Evolutionary conservation across 1,284 basidiomycete genomes (phyloP).

Genomic region (Fistulinella staudtii): DNA sequence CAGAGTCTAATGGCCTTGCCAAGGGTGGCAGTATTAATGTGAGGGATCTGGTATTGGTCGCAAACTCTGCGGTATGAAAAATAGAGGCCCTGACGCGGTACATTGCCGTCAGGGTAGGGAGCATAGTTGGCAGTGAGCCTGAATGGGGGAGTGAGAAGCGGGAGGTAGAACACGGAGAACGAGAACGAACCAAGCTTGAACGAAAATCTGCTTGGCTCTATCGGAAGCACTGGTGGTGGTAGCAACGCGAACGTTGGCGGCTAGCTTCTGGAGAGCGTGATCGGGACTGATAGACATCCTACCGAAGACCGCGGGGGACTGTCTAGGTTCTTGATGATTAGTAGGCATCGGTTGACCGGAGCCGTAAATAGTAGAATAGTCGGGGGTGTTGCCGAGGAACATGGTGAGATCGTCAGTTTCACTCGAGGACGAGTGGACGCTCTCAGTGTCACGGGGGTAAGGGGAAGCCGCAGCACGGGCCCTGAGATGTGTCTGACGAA

Average conservation of each 20-base stretch:
- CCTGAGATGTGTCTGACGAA: slow-evolving; percentile 69
- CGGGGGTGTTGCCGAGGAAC: slow-evolving; percentile 56
- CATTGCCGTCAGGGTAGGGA: slow-evolving; percentile 87
- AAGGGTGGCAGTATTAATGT: slow-evolving; percentile 91
- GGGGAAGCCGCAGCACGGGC: slow-evolving; percentile 74
- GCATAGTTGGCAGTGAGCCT: slow-evolving; percentile 87
- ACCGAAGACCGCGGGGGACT: slow-evolving; percentile 64
- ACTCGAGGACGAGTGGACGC: slow-evolving; percentile 78
- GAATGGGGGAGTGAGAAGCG: slow-evolving; percentile 20
- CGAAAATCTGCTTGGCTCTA: slow-evolving; percentile 85
- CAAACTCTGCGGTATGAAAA: slow-evolving; percentile 89
- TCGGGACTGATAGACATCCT: slow-evolving; percentile 70
- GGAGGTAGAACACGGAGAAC: slow-evolving; percentile 6
- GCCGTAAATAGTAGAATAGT: slow-evolving; percentile 62
- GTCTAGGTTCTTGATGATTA: slow-evolving; percentile 56
- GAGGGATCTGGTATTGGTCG: slow-evolving; percentile 84
- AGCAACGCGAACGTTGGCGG: slow-evolving; percentile 79
- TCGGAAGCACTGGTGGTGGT: slow-evolving; percentile 86
- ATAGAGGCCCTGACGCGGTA: slow-evolving; percentile 83
- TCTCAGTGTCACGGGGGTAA: slow-evolving; percentile 78
- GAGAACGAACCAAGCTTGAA: slow-evolving; percentile 73
- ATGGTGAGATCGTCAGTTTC: slow-evolving; percentile 80
- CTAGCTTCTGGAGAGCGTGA: slow-evolving; percentile 78
- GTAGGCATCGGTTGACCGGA: slow-evolving; percentile 46
- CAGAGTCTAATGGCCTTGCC: slow-evolving; percentile 91